A percentile compares a stretch with the other conserved stretches of the same genome.
These are phyloP conservation scores for Plasmodium knowlesi DNA, from an alignment of 169 alveolate species.

Conservation along the genomic window DNA sequence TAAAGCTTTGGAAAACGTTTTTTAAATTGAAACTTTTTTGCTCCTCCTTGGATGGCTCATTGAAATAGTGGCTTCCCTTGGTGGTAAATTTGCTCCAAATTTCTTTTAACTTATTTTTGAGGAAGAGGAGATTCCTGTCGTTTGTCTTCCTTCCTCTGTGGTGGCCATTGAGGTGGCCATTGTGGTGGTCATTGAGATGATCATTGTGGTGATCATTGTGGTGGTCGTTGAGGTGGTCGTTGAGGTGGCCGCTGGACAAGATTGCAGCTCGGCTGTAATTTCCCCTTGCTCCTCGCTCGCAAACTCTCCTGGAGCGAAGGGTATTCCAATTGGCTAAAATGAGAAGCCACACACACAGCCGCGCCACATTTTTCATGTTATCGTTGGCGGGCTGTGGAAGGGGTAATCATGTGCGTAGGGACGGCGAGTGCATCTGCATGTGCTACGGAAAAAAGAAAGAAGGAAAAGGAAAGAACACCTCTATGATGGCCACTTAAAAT, in stretches of 20 bases:
- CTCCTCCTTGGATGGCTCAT: neutral
- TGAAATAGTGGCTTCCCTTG: neutral
- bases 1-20: neutral
- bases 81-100: constrained; percentile 11
- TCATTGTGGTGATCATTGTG: neutral
- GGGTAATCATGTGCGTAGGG: neutral
- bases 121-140: neutral
- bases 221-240: neutral
- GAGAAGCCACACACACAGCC: neutral
- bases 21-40: neutral
- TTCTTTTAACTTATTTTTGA: constrained; percentile 51
- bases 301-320: neutral
- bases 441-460: neutral
- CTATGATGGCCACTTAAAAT: neutral
- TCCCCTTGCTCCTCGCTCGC: neutral
- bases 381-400: neutral
- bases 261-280: neutral
- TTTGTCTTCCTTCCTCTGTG: neutral
- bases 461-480: neutral
- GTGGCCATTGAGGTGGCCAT: neutral
- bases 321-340: neutral
- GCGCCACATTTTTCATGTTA: constrained; percentile 70
- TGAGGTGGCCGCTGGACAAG: neutral
- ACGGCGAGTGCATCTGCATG: neutral
- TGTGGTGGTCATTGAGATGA: too few relatives aligned